These are phyloP conservation scores for Cruciata laevipes DNA, from an alignment of 257 asterid genomes.

Conservation along the genomic window DNA sequence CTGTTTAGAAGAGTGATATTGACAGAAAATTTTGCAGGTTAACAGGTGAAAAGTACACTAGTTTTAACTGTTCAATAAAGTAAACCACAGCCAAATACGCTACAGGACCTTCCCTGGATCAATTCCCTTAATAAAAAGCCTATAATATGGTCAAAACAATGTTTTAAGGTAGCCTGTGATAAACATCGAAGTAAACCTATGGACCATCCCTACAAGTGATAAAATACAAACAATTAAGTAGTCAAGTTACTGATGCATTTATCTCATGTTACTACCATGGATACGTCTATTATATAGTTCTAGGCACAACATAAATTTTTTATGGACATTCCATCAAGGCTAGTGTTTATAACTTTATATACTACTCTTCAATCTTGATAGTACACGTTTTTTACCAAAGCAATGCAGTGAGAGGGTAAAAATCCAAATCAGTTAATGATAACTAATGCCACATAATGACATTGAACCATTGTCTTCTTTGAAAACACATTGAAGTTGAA, in stretches of 20 bases:
- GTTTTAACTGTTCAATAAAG: not conserved
- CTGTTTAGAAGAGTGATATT: not conserved
- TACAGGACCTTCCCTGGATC: not conserved
- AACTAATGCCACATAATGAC: not conserved
- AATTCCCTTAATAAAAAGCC: not conserved
- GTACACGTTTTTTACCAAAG: not conserved
- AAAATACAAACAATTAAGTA: not conserved
- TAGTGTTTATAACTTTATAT: not conserved
- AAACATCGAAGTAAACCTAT: not conserved
- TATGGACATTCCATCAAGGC: not conserved
- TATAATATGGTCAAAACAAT: not conserved
- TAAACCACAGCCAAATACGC: not conserved
- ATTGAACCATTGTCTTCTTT: not conserved
- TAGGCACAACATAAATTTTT: not conserved
- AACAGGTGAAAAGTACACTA: not conserved
- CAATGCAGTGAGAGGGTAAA: not conserved
- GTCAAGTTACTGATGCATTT: not conserved
- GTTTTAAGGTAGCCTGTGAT: not conserved
- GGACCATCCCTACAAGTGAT: not conserved
- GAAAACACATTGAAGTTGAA: not conserved
- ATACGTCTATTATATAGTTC: not conserved
- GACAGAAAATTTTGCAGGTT: not conserved
- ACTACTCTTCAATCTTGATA: not conserved
- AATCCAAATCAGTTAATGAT: not conserved
- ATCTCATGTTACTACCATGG: not conserved